Evolutionary conservation across 768 basidiomycete species (phyloP).

Genomic region (Xerocomellus intermedius): DNA sequence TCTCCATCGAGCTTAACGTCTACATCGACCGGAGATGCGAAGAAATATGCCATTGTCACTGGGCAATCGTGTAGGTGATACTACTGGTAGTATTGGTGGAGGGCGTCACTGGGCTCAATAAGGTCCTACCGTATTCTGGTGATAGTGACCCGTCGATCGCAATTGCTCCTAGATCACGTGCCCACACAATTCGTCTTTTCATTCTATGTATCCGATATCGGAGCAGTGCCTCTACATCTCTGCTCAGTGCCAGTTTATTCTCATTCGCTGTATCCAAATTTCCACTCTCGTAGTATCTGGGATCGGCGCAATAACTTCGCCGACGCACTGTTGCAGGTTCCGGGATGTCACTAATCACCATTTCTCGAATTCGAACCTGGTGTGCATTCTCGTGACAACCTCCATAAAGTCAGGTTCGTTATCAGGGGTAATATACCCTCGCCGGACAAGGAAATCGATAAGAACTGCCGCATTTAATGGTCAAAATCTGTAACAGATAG

Average conservation of each 20-base stretch:
- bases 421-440: slow-evolving; percentile 83
- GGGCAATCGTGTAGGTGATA: neutral
- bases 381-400: slow-evolving; percentile 73
- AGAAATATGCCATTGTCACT: slow-evolving; percentile 72
- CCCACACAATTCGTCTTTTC: neutral
- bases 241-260: neutral
- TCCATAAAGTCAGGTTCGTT: slow-evolving; percentile 82
- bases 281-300: neutral
- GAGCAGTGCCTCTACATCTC: too few relatives aligned
- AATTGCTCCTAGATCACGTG: slow-evolving; percentile 11
- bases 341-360: slow-evolving; percentile 34
- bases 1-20: slow-evolving; percentile 88
- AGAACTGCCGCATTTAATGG: slow-evolving; percentile 52
- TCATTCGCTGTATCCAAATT: neutral
- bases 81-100: neutral
- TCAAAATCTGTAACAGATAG: neutral
- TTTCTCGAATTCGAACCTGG: slow-evolving; percentile 60
- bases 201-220: too few relatives aligned
- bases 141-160: too few relatives aligned
- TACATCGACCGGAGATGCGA: slow-evolving; percentile 86
- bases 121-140: neutral
- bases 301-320: neutral
- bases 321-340: neutral
- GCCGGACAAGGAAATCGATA: slow-evolving; percentile 85
- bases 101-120: neutral